Evolutionary conservation across 768 basidiomycete genomes (phyloP), one percentile per base, ranked within the genome.

Genomic region (Sarcomyxa edulis): DNA sequence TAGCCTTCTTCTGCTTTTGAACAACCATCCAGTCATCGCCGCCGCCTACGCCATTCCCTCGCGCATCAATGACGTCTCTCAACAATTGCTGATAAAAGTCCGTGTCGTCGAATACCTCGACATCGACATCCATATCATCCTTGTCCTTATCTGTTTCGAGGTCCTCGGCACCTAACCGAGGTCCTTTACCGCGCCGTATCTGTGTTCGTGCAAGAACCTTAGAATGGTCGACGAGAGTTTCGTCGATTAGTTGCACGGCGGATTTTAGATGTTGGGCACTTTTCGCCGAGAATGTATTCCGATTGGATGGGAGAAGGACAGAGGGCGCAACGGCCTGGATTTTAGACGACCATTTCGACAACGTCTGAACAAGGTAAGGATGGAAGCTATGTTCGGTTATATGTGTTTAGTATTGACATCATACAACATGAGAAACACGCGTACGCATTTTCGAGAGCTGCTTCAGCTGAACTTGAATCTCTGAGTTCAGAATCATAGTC

Each of bases 281-380:
- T 62, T 67, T 74, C 16, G 64, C 53, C 29, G 71, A 72, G 58
- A 91, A 90, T 5, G 83, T 65, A 40, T 77, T 80, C n/a, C 76
- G 75, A 47, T 77, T 84, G 9, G 74, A 76, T 29, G 83, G 80
- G 5, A 81, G 68, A 9, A 88, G 75, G 28, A 72, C 81, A 6
- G 83, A 80, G 8, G 91, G 83, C 2, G 92, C 78, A 5, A 96
- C 93, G 1, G 94, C 88, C 52, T 93, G 88, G 26, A 98, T 86
- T 65, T 98, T 99, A 18, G 83, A 71, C 7, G 92, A 96, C 96
- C 96, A 99, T 60, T 98, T 98, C 26, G 74, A 67, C 18, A 99
- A 71, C 2, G 88, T 93, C 43, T 81, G 78, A 29, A 91, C 56
- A 9, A 85, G 69, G 44, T 84, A 69, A 2, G 81, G 74, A 54